Evolutionary conservation across 176 grass and related monocot species (phyloP).

Genomic region (Musa troglodytarum): DNA sequence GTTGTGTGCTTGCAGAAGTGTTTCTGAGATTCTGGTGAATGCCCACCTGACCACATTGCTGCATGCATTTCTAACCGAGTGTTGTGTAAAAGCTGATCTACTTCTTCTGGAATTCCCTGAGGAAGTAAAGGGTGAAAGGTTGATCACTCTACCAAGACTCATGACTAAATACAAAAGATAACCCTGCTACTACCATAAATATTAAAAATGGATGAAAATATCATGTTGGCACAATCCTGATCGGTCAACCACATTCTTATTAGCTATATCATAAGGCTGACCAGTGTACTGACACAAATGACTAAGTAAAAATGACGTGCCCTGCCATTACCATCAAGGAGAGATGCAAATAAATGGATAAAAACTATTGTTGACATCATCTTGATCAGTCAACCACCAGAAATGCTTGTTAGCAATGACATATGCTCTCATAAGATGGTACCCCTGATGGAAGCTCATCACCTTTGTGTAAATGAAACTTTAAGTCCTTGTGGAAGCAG

Average conservation of each 20-base stretch:
- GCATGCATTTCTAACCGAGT: conserved; percentile 88
- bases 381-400: too few relatives aligned
- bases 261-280: conserved; percentile 47
- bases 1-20: conserved; percentile 45
- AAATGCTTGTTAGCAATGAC: too few relatives aligned
- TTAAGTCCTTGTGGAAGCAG: conserved; percentile 80
- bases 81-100: conserved; percentile 58
- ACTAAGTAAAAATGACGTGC: too few relatives aligned
- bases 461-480: conserved; percentile 72
- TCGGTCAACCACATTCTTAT: conserved; percentile 89
- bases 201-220: neutral
- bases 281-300: too few relatives aligned
- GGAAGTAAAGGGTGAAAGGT: conserved; percentile 6
- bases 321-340: too few relatives aligned
- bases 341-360: too few relatives aligned
- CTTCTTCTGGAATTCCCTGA: conserved; percentile 82
- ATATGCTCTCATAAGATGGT: conserved; percentile 41
- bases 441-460: conserved; percentile 52
- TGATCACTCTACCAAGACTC: neutral
- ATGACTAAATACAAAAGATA: neutral
- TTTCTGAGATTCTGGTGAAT: conserved; percentile 55
- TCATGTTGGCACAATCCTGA: conserved; percentile 66
- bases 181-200: too few relatives aligned
- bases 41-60: conserved; percentile 57
- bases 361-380: too few relatives aligned